These are phyloP conservation scores for Phytopythium oedochilum DNA, from an alignment of 352 stramenopile species.

Conservation along the genomic window DNA sequence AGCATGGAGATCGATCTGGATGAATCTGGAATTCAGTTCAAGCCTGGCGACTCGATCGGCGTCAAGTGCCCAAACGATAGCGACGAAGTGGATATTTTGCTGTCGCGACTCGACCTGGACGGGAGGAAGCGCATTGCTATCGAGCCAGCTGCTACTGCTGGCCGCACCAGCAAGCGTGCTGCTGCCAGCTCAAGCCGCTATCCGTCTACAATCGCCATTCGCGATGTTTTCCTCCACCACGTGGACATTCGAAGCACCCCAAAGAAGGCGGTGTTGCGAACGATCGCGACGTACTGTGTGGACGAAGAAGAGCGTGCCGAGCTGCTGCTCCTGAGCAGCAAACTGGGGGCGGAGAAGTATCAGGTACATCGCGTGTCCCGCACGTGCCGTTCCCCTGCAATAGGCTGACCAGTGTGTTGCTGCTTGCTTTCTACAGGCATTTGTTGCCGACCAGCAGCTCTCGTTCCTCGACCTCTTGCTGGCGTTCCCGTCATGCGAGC, in stretches of 20 bases:
- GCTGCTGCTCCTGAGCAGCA: slow-evolving; percentile 69
- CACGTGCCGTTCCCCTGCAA: no score
- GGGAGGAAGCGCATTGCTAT: slow-evolving; percentile 27
- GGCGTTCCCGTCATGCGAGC: slow-evolving; percentile 91
- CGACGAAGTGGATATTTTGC: slow-evolving; percentile 59
- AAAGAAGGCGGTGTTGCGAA: slow-evolving; percentile 72
- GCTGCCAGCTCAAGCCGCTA: slow-evolving; percentile 35
- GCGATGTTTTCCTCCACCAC: slow-evolving; percentile 64
- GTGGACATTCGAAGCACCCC: slow-evolving; percentile 82
- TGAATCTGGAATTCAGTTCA: slow-evolving; percentile 53
- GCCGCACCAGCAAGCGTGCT: slow-evolving; percentile 21
- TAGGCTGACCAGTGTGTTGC: background rate
- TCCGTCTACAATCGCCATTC: slow-evolving; percentile 53
- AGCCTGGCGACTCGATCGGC: slow-evolving; percentile 82
- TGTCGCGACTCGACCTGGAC: slow-evolving; percentile 41
- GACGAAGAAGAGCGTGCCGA: slow-evolving; percentile 54
- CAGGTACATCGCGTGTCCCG: slow-evolving; percentile 28
- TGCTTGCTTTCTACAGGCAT: slow-evolving; percentile 40
- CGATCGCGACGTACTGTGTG: slow-evolving; percentile 58
- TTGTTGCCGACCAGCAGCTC: slow-evolving; percentile 86
- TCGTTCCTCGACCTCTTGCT: slow-evolving; percentile 90
- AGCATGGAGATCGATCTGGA: slow-evolving; percentile 40
- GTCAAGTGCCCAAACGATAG: slow-evolving; percentile 79
- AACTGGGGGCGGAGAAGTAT: slow-evolving; percentile 56
- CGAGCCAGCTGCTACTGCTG: slow-evolving; percentile 23